These are phyloP conservation scores for Beta vulgaris DNA, from an alignment of 148 eudicot genomes.

Conservation along the genomic window DNA sequence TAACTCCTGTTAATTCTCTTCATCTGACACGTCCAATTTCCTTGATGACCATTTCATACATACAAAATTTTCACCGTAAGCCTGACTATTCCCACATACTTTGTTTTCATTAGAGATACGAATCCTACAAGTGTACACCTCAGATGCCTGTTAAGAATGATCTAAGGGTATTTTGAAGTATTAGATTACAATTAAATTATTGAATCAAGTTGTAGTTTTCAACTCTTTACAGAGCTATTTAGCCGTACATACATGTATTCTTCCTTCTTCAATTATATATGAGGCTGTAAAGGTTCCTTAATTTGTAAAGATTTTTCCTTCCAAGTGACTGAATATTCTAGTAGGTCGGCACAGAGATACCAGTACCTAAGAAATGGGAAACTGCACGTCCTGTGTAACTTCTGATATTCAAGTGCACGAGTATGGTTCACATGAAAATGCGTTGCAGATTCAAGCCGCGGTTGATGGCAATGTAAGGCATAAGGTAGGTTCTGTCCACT, in stretches of 20 bases:
- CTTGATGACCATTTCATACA: neutral
- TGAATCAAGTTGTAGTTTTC: slow-evolving; percentile 10
- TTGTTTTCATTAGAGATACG: neutral
- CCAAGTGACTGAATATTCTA: slow-evolving; percentile 19
- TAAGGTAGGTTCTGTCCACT: slow-evolving; percentile 42
- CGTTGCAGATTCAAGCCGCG: slow-evolving; percentile 26
- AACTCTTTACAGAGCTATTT: neutral
- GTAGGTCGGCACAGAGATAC: slow-evolving; percentile 8
- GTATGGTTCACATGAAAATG: slow-evolving; percentile 46
- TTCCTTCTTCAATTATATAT: neutral
- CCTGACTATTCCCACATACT: neutral
- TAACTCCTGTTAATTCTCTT: neutral
- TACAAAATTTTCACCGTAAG: neutral
- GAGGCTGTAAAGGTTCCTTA: neutral
- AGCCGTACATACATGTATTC: slow-evolving; percentile 8
- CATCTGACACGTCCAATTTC: neutral
- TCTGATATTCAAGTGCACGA: slow-evolving; percentile 42
- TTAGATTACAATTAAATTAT: neutral
- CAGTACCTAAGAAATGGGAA: slow-evolving; percentile 44
- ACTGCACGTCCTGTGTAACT: slow-evolving; percentile 46
- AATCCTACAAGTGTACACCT: slow-evolving; percentile 25
- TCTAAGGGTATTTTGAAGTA: slow-evolving; percentile 41
- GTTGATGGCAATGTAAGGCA: slow-evolving; percentile 15
- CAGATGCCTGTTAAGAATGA: slow-evolving; percentile 41
- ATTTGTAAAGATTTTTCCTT: neutral